These are phyloP conservation scores for Aureobasidium zeae DNA, from an alignment of 2,329 filamentous ascomycete genomes.

Conservation along the genomic window DNA sequence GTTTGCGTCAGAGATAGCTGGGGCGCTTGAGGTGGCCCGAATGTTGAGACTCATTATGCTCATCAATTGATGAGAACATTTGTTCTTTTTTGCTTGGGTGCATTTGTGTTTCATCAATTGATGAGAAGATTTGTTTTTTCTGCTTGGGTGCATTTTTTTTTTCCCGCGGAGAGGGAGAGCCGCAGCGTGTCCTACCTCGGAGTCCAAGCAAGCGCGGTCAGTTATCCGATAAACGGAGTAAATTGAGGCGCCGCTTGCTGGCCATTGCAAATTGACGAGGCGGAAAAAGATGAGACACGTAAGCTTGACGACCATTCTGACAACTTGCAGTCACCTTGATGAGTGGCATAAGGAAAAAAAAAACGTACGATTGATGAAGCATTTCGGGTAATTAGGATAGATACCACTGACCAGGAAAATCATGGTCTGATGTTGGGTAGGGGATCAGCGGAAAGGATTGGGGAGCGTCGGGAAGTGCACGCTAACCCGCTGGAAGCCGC, in stretches of 20 bases:
- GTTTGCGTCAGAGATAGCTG: constrained; percentile 11
- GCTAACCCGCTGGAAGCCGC: constrained; percentile 6
- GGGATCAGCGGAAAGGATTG: constrained; percentile 9
- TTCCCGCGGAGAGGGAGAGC: constrained; percentile 7
- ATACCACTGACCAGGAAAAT: constrained; percentile 6
- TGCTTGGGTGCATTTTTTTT: background rate
- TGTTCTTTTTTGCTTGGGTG: constrained; percentile 1
- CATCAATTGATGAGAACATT: too few species aligned
- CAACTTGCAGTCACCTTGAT: too few species aligned
- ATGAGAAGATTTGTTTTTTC: background rate
- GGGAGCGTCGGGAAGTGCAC: background rate
- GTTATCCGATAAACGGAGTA: background rate
- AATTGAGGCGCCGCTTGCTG: too few species aligned
- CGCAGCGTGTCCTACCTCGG: constrained; percentile 1
- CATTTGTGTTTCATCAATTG: too few species aligned
- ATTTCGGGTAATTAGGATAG: constrained; percentile 11
- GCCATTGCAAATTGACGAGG: too few species aligned
- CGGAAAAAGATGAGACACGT: background rate
- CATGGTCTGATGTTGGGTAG: constrained; percentile 11
- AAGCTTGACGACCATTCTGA: too few species aligned
- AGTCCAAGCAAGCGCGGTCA: background rate
- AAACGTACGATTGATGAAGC: background rate
- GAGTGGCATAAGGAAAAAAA: background rate
- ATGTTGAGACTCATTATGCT: constrained; percentile 8
- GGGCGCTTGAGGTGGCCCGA: background rate